Evolutionary conservation across 2,329 filamentous ascomycete species (phyloP).

Genomic region (Plectosphaerella sp.): DNA sequence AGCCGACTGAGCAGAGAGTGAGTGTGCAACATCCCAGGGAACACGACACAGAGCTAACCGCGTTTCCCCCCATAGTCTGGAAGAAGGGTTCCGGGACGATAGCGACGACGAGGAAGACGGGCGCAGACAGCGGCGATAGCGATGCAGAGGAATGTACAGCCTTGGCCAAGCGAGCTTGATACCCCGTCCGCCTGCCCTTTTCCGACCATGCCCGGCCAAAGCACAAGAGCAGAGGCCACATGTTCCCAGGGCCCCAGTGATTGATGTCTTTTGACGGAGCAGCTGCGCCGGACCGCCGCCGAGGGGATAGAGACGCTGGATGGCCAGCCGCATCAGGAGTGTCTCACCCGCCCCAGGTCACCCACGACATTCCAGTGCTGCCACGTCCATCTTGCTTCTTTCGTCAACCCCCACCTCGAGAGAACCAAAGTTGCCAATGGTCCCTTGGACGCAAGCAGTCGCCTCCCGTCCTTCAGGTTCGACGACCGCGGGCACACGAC

Average conservation of each 20-base stretch:
- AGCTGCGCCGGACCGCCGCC: neutral
- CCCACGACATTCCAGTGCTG: no score
- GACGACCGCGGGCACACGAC: no score
- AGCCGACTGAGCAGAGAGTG: slow-evolving; percentile 71
- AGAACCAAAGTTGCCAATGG: no score
- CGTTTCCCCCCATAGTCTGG: slow-evolving; percentile 41
- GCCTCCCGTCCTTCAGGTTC: no score
- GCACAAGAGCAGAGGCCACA: neutral
- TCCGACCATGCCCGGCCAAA: neutral
- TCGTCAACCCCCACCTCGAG: no score
- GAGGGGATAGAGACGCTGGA: no score
- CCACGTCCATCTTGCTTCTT: no score
- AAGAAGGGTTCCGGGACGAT: slow-evolving; percentile 47
- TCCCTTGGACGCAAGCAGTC: no score
- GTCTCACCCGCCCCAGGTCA: no score
- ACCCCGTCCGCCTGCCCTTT: neutral
- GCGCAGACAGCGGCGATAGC: slow-evolving; percentile 9
- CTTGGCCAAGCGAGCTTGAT: slow-evolving; percentile 1
- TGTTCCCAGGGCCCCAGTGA: neutral
- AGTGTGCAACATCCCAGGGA: slow-evolving; percentile 18
- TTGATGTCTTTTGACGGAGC: neutral
- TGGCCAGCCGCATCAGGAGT: no score
- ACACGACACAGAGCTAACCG: slow-evolving; percentile 4
- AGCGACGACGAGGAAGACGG: slow-evolving; percentile 35
- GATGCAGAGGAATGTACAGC: slow-evolving; percentile 1